Conservation (phyloP, 2,329 filamentous ascomycete species). For the Colletotrichum sp. region DNA sequence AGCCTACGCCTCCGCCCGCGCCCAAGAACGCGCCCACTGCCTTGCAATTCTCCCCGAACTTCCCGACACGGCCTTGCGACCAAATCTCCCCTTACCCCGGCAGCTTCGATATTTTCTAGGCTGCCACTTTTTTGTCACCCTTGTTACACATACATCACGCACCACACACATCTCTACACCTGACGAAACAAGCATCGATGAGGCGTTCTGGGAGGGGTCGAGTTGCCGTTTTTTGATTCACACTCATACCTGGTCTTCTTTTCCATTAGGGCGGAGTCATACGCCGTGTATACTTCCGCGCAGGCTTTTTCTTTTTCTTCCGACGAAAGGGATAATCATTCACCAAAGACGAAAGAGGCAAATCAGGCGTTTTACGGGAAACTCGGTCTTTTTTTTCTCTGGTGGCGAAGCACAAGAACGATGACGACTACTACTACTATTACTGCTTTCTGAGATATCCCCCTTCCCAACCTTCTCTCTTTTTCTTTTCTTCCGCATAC, state of each 20-base stretch:
- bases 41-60: neutral
- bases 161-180: neutral
- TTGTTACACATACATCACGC: neutral
- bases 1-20: neutral
- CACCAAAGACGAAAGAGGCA: neutral
- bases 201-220: conserved; percentile 12
- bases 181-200: conserved; percentile 17
- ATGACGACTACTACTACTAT: conserved; percentile 17
- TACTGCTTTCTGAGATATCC: conserved; percentile 13
- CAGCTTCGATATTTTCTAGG: conserved; percentile 5
- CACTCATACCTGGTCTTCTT: conserved; percentile 1
- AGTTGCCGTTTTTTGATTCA: neutral
- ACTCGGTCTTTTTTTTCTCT: conserved; percentile 45
- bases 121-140: neutral
- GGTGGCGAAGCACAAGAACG: conserved; percentile 19
- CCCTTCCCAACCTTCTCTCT: neutral
- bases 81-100: conserved; percentile 11
- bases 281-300: neutral
- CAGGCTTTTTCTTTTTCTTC: neutral
- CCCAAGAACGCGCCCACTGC: neutral
- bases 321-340: neutral
- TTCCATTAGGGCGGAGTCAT: neutral
- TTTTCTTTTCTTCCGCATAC: neutral
- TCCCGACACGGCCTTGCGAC: conserved; percentile 14
- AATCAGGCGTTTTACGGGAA: neutral